Evolutionary conservation across 495 filamentous ascomycete genomes (phyloP), one percentile per base, ranked within the genome.

Genomic region (Neurospora tetraspora): DNA sequence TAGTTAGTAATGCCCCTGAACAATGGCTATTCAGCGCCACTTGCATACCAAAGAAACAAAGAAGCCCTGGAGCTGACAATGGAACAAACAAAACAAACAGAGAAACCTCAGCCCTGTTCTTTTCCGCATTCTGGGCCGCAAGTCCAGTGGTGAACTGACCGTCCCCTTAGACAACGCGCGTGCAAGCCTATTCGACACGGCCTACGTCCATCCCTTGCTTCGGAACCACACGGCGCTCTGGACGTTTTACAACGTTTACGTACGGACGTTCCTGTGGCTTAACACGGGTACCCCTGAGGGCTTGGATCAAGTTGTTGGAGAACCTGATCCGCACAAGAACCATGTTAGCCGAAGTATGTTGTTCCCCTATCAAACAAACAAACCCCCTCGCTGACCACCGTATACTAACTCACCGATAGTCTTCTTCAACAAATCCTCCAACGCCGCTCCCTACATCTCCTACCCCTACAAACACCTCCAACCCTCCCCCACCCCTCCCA

Each of bases 161-260:
- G 78, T 85, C 2, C 84, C 83, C 1, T 75, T 83, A 2, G 84
- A 86, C 73, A 81, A 79, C 12, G 77, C 79, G 27, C 80, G 81
- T 34, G 82, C 83, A 10, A 81, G 79, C 65, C 74, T 86, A n/a
- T 85, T 86, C 72, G 84, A 86, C 72, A 84, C 83, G 0, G 77
- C 83, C 6, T 86, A 86, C 70, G 82, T 86, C 14, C 84, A 86
- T 70, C 83, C 80, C 7, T 75, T 81, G 39, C 77, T 86, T 0
- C 73, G 79, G 5, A 74, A 79, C 70, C 79, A 77, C n/a, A 74
- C 78, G 70, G 75, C 82, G 10, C 74, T 80, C 6, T 84, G 82
- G 82, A 76, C 77, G 23, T 81, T 80, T 69, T 85, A 84, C 75
- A 79, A 84, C 68, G 73, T 71, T 39, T 82, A 81, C 31, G 80